Percentiles rank a stretch among this genome's conserved stretches.
phyloP scores from a whole-genome alignment of 2,329 filamentous ascomycete species.

The Exophiala dermatitidis region DNA sequence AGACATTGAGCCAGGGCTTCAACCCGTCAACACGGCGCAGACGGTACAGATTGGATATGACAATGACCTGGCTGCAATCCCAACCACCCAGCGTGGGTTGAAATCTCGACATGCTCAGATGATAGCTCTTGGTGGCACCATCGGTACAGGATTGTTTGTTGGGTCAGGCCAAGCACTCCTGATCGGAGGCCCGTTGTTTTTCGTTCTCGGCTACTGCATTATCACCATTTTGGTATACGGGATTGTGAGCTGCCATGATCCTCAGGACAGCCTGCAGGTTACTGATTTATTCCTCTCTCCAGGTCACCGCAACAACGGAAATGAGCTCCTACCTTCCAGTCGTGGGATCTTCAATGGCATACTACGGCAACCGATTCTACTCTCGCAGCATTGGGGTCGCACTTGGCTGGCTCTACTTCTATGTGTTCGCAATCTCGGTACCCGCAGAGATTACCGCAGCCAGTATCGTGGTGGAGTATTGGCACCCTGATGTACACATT shows the following conservation, averaged over 20 bases:
- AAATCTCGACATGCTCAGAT: slow-evolving; percentile 35
- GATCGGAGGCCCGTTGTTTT: slow-evolving; percentile 30
- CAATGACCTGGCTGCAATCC: too few species aligned
- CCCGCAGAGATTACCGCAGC: slow-evolving; percentile 76
- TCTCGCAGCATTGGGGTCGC: background rate
- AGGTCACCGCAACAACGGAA: slow-evolving; percentile 29
- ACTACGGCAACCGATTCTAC: slow-evolving; percentile 36
- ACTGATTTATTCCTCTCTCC: background rate
- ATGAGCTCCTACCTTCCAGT: slow-evolving; percentile 43
- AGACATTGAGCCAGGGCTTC: too few species aligned
- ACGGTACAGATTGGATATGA: too few species aligned
- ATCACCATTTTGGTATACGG: slow-evolving; percentile 27
- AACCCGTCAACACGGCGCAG: too few species aligned
- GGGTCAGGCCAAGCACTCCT: slow-evolving; percentile 32
- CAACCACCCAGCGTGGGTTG: slow-evolving; percentile 9
- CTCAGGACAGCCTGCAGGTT: background rate
- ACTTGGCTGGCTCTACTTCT: slow-evolving; percentile 47
- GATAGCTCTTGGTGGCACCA: slow-evolving; percentile 41
- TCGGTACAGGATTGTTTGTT: slow-evolving; percentile 32
- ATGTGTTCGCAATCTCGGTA: slow-evolving; percentile 67
- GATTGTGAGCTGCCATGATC: slow-evolving; percentile 1
- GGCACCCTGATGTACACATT: slow-evolving; percentile 38
- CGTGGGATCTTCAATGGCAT: slow-evolving; percentile 34
- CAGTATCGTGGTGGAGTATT: slow-evolving; percentile 69
- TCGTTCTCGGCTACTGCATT: slow-evolving; percentile 33